These are phyloP conservation scores for Viridothelium virens DNA, from an alignment of 495 filamentous ascomycete species.

Conservation along the genomic window DNA sequence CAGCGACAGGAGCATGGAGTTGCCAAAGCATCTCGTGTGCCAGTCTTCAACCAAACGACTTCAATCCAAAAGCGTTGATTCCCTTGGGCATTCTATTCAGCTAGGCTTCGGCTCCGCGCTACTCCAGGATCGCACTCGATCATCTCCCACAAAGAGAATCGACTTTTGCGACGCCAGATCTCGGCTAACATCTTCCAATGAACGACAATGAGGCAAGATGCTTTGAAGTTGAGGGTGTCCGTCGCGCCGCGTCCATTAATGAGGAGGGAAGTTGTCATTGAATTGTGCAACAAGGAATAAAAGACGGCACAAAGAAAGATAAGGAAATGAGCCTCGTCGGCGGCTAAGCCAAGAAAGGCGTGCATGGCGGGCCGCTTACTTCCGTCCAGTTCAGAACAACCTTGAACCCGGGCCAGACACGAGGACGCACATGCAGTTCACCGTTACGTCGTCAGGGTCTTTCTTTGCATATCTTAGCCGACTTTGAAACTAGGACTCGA, in stretches of 20 bases:
- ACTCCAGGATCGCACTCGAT: not conserved
- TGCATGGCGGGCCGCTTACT: not conserved
- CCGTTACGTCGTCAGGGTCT: too few relatives aligned
- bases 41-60: not conserved
- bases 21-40: not conserved
- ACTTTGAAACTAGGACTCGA: too few relatives aligned
- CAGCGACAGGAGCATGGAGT: not conserved
- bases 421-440: too few relatives aligned
- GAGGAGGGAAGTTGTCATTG: not conserved
- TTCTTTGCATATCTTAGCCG: too few relatives aligned
- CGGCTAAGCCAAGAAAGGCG: not conserved
- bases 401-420: not conserved
- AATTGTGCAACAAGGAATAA: not conserved
- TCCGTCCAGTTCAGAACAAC: not conserved
- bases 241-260: too few relatives aligned
- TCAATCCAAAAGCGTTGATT: not conserved
- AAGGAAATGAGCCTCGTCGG: not conserved
- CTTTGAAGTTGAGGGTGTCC: too few relatives aligned
- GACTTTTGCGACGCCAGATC: not conserved
- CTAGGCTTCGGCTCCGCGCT: not conserved
- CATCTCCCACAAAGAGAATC: not conserved
- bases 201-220: not conserved
- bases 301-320: not conserved
- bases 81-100: not conserved
- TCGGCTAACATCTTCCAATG: not conserved